Evolutionary conservation across 495 filamentous ascomycete genomes (phyloP).

Genomic region (Penicillium verhagenii): DNA sequence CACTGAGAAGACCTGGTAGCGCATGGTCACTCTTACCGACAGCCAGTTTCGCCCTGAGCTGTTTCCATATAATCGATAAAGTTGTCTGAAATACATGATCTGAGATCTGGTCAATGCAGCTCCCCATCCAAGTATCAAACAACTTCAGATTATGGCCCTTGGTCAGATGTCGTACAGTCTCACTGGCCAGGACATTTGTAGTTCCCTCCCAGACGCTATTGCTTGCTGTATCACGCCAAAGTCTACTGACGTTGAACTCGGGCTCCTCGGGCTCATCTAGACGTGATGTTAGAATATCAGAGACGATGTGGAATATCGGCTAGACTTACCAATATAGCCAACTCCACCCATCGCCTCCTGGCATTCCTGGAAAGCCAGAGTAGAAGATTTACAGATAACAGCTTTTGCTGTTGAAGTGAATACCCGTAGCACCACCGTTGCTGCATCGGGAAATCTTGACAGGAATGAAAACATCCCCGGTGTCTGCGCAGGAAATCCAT

Average conservation of each 20-base stretch:
- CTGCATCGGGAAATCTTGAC: conserved; percentile 4
- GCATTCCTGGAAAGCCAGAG: conserved; percentile 56
- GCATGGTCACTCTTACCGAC: conserved; percentile 2
- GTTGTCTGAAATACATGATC: conserved; percentile 4
- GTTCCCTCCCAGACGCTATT: conserved; percentile 74
- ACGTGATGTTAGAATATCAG: background rate
- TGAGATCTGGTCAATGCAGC: conserved; percentile 23
- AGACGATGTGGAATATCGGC: background rate
- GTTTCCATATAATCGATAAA: conserved; percentile 15
- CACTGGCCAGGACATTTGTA: conserved; percentile 63
- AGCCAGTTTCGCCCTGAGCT: conserved; percentile 4
- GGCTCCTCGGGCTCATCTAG: conserved; percentile 32
- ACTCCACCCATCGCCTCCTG: conserved; percentile 71
- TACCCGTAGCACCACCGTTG: conserved; percentile 53
- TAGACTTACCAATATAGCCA: conserved; percentile 58
- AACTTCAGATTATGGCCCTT: conserved; percentile 37
- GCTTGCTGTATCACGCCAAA: conserved; percentile 63
- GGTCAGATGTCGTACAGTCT: conserved; percentile 55
- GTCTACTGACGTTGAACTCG: conserved; percentile 59
- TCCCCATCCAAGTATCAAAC: conserved; percentile 34
- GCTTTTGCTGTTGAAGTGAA: conserved; percentile 65
- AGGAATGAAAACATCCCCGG: conserved; percentile 17
- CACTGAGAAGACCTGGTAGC: conserved; percentile 14
- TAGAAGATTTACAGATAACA: conserved; percentile 52
- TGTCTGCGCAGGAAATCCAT: conserved; percentile 14